Base-by-base conservation (phyloP, 805 yeast genomes). In the Wickerhamiella vanderwaltii region DNA sequence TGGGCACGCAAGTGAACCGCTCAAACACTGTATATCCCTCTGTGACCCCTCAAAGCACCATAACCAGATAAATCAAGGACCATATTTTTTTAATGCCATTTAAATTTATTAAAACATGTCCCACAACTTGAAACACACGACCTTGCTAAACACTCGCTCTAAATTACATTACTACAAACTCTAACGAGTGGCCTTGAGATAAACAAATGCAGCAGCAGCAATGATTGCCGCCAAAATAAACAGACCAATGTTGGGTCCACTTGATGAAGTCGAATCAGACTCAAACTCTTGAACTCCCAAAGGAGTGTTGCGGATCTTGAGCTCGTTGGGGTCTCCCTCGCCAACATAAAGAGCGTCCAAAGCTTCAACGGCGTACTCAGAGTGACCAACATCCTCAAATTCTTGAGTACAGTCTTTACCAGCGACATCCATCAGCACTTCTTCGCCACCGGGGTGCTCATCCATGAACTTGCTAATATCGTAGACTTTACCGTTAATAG, bases 301-400 rank as follows among this genome's bases (percentile, higher is more conserved):
- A 11, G 41, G 42, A 41, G 38, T 46, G 46, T 50, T 48, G 39
- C 41, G 35, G 41, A 53, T 33, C 32, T 46, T 49, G 39, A 57
- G 54, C 57, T 57, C 69, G 24, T 48, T 49, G 17, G 64, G 82
- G 56, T 86, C 87, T 40, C 88, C 69, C 41, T 71, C 77, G 50
- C 98, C 98, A 45, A 91, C 71, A 51, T 72, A 67, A 57, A 85
- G 65, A 30, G 72, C 75, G 34, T 64, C 68, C 54, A 91, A 67
- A 51, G 79, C 68, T 53, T 79, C 91, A 52, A 77, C 76, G 30
- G 99, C 97, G 51, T 87, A 95, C 48, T 87, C 96, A 26, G 97
- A 85, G 65, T 91, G 99, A 26, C 99, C 99, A 58, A 91, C 87
- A 57, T 85, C 95, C 51, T 73, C 77, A 50, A 76, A 77, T 18